These are phyloP conservation scores for Calonectria ilicicola DNA, from an alignment of 2,329 filamentous ascomycete species.

Conservation along the genomic window DNA sequence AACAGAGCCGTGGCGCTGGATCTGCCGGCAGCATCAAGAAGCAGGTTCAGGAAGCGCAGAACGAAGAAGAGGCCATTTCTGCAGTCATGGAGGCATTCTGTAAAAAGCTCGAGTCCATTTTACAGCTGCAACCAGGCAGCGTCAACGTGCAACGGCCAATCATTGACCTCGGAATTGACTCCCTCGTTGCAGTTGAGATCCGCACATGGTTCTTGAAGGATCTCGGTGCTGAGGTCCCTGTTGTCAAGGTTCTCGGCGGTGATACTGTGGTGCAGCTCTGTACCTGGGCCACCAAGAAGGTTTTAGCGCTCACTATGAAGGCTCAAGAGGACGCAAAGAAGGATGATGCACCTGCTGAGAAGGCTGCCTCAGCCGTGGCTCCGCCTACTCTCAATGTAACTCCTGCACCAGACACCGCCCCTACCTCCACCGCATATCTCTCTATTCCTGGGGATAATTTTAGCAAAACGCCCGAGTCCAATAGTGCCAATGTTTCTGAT, in stretches of 20 bases:
- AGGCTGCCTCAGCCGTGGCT: not conserved
- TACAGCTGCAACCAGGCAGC: slow-evolving; percentile 25
- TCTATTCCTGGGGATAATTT: not conserved
- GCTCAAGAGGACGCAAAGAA: slow-evolving; percentile 1
- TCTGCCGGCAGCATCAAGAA: slow-evolving; percentile 1
- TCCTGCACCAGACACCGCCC: not conserved
- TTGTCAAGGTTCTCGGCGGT: slow-evolving; percentile 53
- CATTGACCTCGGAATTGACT: slow-evolving; percentile 45
- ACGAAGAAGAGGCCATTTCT: slow-evolving; percentile 17
- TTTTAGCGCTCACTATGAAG: slow-evolving; percentile 21
- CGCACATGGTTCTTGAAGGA: slow-evolving; percentile 62
- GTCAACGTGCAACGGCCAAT: slow-evolving; percentile 22
- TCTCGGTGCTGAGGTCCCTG: slow-evolving; percentile 56
- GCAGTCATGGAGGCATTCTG: slow-evolving; percentile 23
- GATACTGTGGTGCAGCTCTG: slow-evolving; percentile 21
- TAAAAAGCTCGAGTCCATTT: slow-evolving; percentile 31
- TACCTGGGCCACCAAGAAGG: slow-evolving; percentile 24
- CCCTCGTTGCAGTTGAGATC: slow-evolving; percentile 49
- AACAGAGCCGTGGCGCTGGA: not conserved
- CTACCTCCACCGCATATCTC: not conserved
- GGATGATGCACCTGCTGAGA: slow-evolving; percentile 2
- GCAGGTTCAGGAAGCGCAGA: slow-evolving; percentile 21
- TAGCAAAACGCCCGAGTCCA: not conserved
- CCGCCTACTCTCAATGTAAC: not conserved
- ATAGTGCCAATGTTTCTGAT: slow-evolving; percentile 11